A percentile compares a stretch with the other conserved stretches of the same genome.
Evolutionary conservation across 2,329 filamentous ascomycete genomes (phyloP).

Genomic region (Fusarium sp.): DNA sequence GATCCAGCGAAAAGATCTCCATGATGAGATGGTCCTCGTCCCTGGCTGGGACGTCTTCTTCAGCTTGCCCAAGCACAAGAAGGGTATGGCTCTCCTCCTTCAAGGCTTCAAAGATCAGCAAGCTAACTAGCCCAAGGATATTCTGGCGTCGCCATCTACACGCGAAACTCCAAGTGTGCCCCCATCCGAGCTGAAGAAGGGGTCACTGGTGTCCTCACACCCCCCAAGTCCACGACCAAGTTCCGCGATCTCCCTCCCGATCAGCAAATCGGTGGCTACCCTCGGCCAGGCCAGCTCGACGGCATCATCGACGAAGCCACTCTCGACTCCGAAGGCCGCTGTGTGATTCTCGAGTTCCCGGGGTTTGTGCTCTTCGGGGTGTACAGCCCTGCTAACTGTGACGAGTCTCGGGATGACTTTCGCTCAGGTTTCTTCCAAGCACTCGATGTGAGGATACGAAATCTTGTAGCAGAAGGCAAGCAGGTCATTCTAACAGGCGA

Average conservation of each 20-base stretch:
- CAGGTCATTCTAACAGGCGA: conserved; percentile 89
- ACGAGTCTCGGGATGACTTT: conserved; percentile 86
- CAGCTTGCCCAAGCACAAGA: conserved; percentile 92
- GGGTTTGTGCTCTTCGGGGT: conserved; percentile 94
- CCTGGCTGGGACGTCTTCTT: conserved; percentile 97
- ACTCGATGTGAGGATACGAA: conserved; percentile 86
- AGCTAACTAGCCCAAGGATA: conserved; percentile 71
- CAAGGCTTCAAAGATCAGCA: background rate
- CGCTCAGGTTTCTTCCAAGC: conserved; percentile 82
- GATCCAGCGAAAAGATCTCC: conserved; percentile 91
- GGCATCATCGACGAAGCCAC: conserved; percentile 73
- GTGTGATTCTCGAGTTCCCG: conserved; percentile 91
- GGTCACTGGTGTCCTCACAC: conserved; percentile 82
- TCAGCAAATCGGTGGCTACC: conserved; percentile 91
- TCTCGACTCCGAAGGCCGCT: conserved; percentile 92
- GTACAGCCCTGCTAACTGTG: conserved; percentile 90
- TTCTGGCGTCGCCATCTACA: conserved; percentile 95
- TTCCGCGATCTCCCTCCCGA: conserved; percentile 81
- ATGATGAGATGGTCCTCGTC: conserved; percentile 95
- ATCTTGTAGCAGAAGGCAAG: conserved; percentile 83
- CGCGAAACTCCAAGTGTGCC: conserved; percentile 84
- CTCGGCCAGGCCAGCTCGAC: conserved; percentile 74
- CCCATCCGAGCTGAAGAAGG: conserved; percentile 95
- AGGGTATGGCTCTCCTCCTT: conserved; percentile 66
- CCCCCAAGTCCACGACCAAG: conserved; percentile 75